Evolutionary conservation across 2,329 filamentous ascomycete genomes (phyloP), one percentile per base, ranked within the genome.

Genomic region (Erysiphe pulchra): DNA sequence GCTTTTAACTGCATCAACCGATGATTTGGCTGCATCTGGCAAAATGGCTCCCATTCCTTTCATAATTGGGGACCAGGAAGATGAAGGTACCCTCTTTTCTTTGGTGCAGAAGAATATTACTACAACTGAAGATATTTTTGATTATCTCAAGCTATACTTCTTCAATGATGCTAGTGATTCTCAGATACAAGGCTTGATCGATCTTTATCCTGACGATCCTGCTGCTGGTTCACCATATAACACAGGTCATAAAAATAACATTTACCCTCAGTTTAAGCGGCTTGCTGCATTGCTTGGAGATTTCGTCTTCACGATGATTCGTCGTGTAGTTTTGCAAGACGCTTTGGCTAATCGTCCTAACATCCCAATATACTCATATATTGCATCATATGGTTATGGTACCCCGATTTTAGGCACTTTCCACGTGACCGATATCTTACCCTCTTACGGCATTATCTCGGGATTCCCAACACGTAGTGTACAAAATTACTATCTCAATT

Each of bases 181-280:
- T 0, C 62, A 71, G 46, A 56, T 87, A 14, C 57, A 63, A 1
- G 62, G 58, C 1, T 62, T 85, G 0, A 70, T 86, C 9, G 61
- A 60, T 36, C 72, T 69, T 0, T 90, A 87, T 56, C 66, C 71
- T 1, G 58, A 67, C n/a, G 47, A 50, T 32, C 42, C 51, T 1
- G 42, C 46, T 2, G 62, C 64, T 20, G 81, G 81, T 32, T 80
- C 75, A 1, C 82, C 82, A 1, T 86, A 82, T 65, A 67, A 74
- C 44, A 86, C 80, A 0, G 65, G 70, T 1, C 49, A 69, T 10
- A 50, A 77, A n/a, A 81, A 87, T 61, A 75, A 78, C 54, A 65
- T 74, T 54, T 85, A 81, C 56, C 79, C 81, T 0, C 71, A 81
- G 51, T 86, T 75, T 66, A 87, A 86, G 60, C 77, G 79, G 13